Conservation (phyloP, 192 early-diverging fungal species). For the Mortierella antarctica region DNA sequence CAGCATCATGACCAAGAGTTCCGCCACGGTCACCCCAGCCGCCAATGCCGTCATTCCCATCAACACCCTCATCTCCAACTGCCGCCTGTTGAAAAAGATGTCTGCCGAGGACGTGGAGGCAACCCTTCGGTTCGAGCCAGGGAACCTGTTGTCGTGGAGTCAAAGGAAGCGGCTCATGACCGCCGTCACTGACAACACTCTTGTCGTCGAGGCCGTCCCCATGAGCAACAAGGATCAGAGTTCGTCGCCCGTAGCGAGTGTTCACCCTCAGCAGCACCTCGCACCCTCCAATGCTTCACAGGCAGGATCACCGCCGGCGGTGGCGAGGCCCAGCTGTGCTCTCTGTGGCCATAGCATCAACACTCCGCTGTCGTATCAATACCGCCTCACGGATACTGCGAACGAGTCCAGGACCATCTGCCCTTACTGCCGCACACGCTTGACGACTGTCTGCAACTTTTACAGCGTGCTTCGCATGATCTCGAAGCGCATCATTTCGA, state of each 20-base stretch:
- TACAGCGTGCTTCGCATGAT: slow-evolving; percentile 55
- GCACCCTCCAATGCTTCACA: background rate
- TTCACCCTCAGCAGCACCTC: slow-evolving; percentile 10
- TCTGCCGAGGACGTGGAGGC: slow-evolving; percentile 52
- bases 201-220: slow-evolving; percentile 44
- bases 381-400: slow-evolving; percentile 40
- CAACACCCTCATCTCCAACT: slow-evolving; percentile 39
- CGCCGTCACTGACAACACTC: slow-evolving; percentile 48
- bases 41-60: slow-evolving; percentile 38
- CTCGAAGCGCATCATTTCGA: slow-evolving; percentile 46
- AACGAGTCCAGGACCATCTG: slow-evolving; percentile 47
- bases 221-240: slow-evolving; percentile 8
- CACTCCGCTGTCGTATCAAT: slow-evolving; percentile 41
- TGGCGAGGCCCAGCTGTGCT: slow-evolving; percentile 31
- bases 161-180: slow-evolving; percentile 51
- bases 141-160: slow-evolving; percentile 47
- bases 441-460: slow-evolving; percentile 50
- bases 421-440: slow-evolving; percentile 39
- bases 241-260: background rate
- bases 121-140: slow-evolving; percentile 44
- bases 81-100: slow-evolving; percentile 50
- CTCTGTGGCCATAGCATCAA: slow-evolving; percentile 44
- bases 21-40: slow-evolving; percentile 2
- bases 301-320: background rate
- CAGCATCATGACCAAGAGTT: slow-evolving; percentile 26